Conservation (phyloP, 1,284 basidiomycete genomes). For the Stygiomarasmius scandens region DNA sequence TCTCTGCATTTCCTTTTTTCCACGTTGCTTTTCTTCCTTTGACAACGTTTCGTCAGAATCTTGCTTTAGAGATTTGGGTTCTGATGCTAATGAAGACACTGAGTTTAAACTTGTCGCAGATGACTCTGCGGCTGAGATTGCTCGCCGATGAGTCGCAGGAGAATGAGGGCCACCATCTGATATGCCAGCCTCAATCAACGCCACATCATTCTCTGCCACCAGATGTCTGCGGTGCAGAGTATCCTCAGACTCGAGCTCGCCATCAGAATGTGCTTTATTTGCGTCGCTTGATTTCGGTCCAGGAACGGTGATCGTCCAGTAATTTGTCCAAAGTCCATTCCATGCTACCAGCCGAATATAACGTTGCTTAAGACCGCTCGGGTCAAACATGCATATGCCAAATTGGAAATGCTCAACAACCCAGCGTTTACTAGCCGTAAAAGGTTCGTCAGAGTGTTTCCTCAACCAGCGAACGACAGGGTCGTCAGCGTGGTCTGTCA, state of each 20-base stretch:
- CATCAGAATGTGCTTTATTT: too few species aligned
- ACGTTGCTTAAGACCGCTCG: conserved; percentile 45
- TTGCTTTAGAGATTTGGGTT: neutral
- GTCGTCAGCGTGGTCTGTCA: conserved; percentile 42
- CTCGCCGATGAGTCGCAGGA: conserved; percentile 27
- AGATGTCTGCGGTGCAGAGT: neutral
- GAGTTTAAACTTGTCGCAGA: neutral
- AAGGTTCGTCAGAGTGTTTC: conserved; percentile 53
- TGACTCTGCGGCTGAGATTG: neutral
- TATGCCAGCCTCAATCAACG: conserved; percentile 30
- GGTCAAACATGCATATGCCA: conserved; percentile 58
- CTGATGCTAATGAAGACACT: neutral
- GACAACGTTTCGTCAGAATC: conserved; percentile 1
- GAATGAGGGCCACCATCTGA: conserved; percentile 21
- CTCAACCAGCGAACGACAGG: conserved; percentile 46
- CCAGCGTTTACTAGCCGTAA: conserved; percentile 50
- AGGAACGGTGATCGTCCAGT: conserved; percentile 50
- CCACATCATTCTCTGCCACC: conserved; percentile 13
- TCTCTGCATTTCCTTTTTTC: conserved; percentile 15
- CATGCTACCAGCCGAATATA: conserved; percentile 49
- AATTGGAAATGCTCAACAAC: conserved; percentile 57
- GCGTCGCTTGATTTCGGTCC: conserved; percentile 4
- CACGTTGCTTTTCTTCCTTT: conserved; percentile 4
- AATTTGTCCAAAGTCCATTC: conserved; percentile 54
- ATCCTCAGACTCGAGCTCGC: too few species aligned